A percentile compares a stretch with the other conserved stretches of the same genome.
These are phyloP conservation scores for Colletotrichum lini DNA, from an alignment of 2,329 filamentous ascomycete genomes.

Conservation along the genomic window DNA sequence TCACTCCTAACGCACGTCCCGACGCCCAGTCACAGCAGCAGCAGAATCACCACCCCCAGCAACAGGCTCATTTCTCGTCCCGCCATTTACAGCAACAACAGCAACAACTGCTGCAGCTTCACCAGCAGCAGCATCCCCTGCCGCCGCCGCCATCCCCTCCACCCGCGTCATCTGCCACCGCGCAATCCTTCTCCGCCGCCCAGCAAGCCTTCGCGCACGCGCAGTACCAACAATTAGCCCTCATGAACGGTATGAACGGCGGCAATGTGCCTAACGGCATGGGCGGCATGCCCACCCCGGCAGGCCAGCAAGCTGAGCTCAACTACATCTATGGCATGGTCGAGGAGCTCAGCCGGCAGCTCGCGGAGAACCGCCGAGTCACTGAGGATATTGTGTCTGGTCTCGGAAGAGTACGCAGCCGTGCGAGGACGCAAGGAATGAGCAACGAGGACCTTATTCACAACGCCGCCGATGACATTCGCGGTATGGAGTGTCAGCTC, in stretches of 20 bases:
- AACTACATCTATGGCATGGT: constrained; percentile 79
- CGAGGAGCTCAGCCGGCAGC: constrained; percentile 74
- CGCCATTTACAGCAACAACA: constrained; percentile 43
- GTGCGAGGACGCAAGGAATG: constrained; percentile 66
- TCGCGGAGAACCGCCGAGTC: constrained; percentile 72
- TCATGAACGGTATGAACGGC: constrained; percentile 67
- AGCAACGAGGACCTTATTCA: constrained; percentile 72
- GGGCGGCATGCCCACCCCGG: constrained; percentile 70
- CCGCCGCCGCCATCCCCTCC: constrained; percentile 42
- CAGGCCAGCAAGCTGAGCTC: constrained; percentile 77
- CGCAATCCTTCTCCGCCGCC: constrained; percentile 42
- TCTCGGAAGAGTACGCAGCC: constrained; percentile 72
- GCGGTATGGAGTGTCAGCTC: constrained; percentile 58
- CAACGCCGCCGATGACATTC: constrained; percentile 69
- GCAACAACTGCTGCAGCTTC: constrained; percentile 44
- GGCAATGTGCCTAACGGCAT: constrained; percentile 62
- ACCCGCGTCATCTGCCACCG: constrained; percentile 29
- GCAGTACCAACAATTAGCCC: constrained; percentile 43
- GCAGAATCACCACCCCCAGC: constrained; percentile 41
- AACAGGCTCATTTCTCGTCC: constrained; percentile 35
- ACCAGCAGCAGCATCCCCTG: constrained; percentile 42
- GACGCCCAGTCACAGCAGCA: constrained; percentile 36
- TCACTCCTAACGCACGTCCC: constrained; percentile 49
- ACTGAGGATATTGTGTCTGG: constrained; percentile 76
- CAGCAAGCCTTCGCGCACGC: constrained; percentile 42